These are phyloP conservation scores for Hypoxylon rickii DNA, from an alignment of 495 filamentous ascomycete genomes.

Conservation along the genomic window DNA sequence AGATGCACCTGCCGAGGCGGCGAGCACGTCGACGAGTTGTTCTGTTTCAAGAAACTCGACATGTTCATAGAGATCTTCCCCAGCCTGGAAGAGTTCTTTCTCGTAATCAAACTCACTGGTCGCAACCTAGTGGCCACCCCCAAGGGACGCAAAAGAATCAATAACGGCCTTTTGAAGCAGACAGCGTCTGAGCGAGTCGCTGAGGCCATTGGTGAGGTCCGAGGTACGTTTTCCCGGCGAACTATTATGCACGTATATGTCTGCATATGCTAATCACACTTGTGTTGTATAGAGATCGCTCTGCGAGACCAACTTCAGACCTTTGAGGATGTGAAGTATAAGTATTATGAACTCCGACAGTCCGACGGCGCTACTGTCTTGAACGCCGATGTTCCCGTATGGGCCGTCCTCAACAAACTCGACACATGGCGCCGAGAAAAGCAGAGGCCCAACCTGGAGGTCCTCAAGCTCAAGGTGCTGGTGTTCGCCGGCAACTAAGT, in stretches of 20 bases:
- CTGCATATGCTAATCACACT: constrained; percentile 9
- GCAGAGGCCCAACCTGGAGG: too few species aligned
- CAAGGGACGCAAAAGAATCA: not conserved
- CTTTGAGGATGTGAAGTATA: not conserved
- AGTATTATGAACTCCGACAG: constrained; percentile 11
- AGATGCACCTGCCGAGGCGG: too few species aligned
- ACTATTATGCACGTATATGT: not conserved
- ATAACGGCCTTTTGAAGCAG: not conserved
- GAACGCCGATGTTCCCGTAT: too few species aligned
- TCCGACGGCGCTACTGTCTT: not conserved
- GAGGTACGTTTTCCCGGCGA: constrained; percentile 8
- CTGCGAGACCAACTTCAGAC: not conserved
- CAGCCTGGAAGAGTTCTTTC: constrained; percentile 28
- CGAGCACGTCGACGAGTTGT: too few species aligned
- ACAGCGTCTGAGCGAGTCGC: not conserved
- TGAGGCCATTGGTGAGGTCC: not conserved
- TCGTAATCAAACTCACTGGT: constrained; percentile 17
- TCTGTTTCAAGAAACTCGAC: not conserved
- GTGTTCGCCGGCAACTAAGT: too few species aligned
- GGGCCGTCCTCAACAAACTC: too few species aligned
- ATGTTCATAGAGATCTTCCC: constrained; percentile 29
- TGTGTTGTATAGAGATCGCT: constrained; percentile 3
- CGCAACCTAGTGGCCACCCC: not conserved
- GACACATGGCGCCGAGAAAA: too few species aligned
- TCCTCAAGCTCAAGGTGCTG: not conserved